Conservation (phyloP, 2,329 filamentous ascomycete species). For the Colletotrichum tropicicola region DNA sequence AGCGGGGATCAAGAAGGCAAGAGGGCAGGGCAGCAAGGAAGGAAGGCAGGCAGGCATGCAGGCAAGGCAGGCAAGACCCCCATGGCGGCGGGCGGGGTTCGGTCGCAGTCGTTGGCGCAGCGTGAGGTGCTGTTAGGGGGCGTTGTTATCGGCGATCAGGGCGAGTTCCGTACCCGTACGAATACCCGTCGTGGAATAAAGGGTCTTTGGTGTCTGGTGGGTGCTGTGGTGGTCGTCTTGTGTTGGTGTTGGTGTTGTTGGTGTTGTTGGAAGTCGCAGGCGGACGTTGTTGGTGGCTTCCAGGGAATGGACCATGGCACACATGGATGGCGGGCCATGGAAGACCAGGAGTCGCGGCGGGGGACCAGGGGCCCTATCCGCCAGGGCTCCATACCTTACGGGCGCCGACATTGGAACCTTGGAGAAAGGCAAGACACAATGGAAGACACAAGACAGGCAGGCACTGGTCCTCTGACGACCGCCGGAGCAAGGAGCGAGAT, state of each 20-base stretch:
- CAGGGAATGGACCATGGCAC: too few species aligned
- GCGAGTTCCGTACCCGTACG: background rate
- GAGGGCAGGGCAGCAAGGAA: too few species aligned
- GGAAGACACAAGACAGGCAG: background rate
- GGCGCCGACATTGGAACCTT: background rate
- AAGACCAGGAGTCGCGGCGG: too few species aligned
- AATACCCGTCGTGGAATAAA: background rate
- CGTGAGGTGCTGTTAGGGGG: background rate
- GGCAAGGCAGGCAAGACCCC: constrained; percentile 2
- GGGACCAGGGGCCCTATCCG: background rate
- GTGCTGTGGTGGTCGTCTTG: background rate
- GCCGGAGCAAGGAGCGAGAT: too few species aligned
- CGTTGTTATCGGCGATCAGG: background rate
- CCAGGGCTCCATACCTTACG: background rate
- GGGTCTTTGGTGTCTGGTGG: background rate
- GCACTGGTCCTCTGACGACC: too few species aligned
- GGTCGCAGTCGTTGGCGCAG: background rate
- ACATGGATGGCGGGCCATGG: too few species aligned
- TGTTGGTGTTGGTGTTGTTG: background rate
- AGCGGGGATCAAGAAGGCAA: background rate
- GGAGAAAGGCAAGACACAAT: too few species aligned
- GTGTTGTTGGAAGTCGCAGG: background rate
- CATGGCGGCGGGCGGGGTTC: background rate
- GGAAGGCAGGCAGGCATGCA: background rate
- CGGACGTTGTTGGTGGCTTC: too few species aligned